Evolutionary conservation across 768 basidiomycete species (phyloP).

Genomic region (Amanita molliuscula): DNA sequence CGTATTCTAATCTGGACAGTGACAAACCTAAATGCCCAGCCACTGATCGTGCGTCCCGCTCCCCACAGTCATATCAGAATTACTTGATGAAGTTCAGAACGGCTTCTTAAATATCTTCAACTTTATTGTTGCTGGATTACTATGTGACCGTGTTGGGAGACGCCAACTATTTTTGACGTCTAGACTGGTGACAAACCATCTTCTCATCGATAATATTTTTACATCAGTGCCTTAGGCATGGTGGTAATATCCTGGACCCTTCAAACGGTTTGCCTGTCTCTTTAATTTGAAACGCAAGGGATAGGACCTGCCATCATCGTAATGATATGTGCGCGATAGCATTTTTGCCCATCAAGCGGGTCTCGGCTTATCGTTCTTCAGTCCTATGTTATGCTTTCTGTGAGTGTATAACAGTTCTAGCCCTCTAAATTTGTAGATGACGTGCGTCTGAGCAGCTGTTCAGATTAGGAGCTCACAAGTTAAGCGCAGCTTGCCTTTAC

Average conservation of each 20-base stretch:
- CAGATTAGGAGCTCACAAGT: no score
- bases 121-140: constrained; percentile 36
- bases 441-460: no score
- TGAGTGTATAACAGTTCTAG: background rate
- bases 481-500: no score
- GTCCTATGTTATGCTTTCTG: constrained; percentile 6
- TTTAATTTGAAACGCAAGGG: constrained; percentile 22
- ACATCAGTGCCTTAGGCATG: constrained; percentile 26
- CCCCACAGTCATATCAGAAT: background rate
- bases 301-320: constrained; percentile 53
- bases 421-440: background rate
- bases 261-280: constrained; percentile 42
- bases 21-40: constrained; percentile 32
- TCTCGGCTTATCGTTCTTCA: constrained; percentile 15
- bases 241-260: constrained; percentile 43
- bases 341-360: background rate
- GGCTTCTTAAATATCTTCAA: constrained; percentile 46
- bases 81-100: constrained; percentile 24
- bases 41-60: constrained; percentile 22
- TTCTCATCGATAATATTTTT: background rate
- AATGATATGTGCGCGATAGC: constrained; percentile 19
- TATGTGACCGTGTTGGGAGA: constrained; percentile 39
- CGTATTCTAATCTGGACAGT: constrained; percentile 23
- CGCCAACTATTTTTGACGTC: constrained; percentile 40
- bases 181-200: constrained; percentile 21